phyloP scores from a whole-genome alignment of 106 monocot genomes.

The Amphibolis antarctica region DNA sequence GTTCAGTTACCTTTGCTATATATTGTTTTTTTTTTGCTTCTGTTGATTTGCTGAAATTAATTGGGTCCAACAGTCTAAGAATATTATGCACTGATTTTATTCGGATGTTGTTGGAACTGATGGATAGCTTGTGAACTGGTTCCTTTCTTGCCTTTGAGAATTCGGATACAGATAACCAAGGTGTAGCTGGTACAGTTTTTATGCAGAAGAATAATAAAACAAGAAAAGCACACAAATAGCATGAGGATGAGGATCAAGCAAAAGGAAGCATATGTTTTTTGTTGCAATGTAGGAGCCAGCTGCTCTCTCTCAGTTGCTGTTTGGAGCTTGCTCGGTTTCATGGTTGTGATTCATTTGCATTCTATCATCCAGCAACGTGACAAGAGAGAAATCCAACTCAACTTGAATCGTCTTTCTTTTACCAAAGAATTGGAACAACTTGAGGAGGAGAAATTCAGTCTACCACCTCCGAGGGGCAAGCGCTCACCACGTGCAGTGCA shows the following conservation, averaged over 20 bases:
- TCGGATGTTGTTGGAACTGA: too few species aligned
- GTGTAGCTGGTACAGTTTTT: neutral
- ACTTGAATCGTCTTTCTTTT: constrained; percentile 14
- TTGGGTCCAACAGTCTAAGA: too few species aligned
- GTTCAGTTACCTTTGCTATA: too few species aligned
- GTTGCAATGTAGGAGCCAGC: constrained; percentile 4
- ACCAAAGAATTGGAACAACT: constrained; percentile 49
- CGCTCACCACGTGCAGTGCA: constrained; percentile 50
- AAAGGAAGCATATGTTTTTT: constrained; percentile 1
- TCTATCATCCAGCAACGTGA: constrained; percentile 20
- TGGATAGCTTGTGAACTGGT: too few species aligned
- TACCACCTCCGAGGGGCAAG: constrained; percentile 39
- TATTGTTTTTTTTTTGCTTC: too few species aligned
- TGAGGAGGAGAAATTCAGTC: constrained; percentile 48
- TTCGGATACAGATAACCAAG: neutral
- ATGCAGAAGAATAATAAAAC: neutral
- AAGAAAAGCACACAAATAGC: neutral
- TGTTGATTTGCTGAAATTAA: too few species aligned
- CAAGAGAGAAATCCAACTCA: constrained; percentile 11
- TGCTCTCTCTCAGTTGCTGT: neutral
- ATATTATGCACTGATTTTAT: too few species aligned
- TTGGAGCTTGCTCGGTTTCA: constrained; percentile 48
- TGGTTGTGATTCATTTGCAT: constrained; percentile 45
- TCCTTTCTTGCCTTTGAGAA: too few species aligned
- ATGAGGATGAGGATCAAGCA: constrained; percentile 9